Base-by-base conservation (phyloP, 2,329 filamentous ascomycete species). In the Colletotrichum lini region DNA sequence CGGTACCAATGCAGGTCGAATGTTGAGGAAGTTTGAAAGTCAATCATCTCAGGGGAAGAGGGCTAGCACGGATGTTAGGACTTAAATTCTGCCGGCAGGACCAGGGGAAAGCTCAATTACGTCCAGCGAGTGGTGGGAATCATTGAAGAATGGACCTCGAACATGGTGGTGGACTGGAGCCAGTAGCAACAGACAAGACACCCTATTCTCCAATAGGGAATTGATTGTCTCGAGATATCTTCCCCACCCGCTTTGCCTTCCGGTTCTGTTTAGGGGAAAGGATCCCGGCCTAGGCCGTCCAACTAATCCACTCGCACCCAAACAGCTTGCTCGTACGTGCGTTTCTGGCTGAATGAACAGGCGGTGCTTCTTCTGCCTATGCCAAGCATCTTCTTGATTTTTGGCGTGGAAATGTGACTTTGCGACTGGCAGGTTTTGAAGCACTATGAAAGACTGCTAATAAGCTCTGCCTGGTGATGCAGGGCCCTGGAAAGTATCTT, bases 181-280 rank as follows among this genome's bases (percentile, higher is more conserved):
- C 35, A 26, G 8, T 21, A 16, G 18, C 18, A 47, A 4, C 58
- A 10, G 42, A 44, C 56, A 35, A 7, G 42, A 44, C 56, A 35
- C 2, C 2, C 30, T 53, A 66, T 30, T 61, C 63, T 67, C 56
- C 42, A 70, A 44, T 67, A 45, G 65, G 67, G 40, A 69, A 67
- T 56, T 61, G 56, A 67, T 70, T 61, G 56, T 66, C 62, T 66
- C 62, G 1, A 30, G 35, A 30, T n/a, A 23, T 61, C 30, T 30
- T 30, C 50, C n/a, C 68, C 57, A 70, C 68, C 35, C 38, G 10
- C 47, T 26, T 40, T 62, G 23, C 50, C 10, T 35, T 62, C 50
- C 35, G 35, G 44, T 50, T 47, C 42, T 16, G 13, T 60, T 56
- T 60, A 53, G 61, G 49, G 53, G 54, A 49, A 26, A 16, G 42